Base-by-base conservation (phyloP, 2,329 filamentous ascomycete species). In the Emergomyces orientalis region DNA sequence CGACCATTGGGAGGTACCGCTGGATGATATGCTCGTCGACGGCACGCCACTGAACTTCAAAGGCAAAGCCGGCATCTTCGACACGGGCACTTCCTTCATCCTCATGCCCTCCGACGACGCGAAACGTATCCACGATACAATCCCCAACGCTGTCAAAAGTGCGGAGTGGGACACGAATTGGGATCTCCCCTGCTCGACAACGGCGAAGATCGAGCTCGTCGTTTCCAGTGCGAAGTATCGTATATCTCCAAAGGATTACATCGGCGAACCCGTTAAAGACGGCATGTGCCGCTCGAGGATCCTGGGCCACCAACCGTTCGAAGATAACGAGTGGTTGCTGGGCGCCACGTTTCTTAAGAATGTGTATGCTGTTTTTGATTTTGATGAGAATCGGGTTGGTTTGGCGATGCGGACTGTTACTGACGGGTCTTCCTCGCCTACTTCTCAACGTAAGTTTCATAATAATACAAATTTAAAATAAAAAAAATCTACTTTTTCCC, bases 291-390 rank as follows among this genome's bases (percentile, higher is more conserved):
- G 84, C 22, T 92, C 89, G 72, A 91, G 89, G 69, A 84, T 96
- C 43, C 87, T 91, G 61, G 89, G 88, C 1, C 81, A 85, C 32
- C 83, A 88, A 71, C 84, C 89, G 17, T 86, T 90, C 56, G 76
- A 80, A 0, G 80, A 68, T 69, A 72, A 77, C 41, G 76, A 86
- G 34, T 96, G 91, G 90, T 80, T 96, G n/a, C 75, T 96, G 0
- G 91, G 91, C 1, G 91, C 91, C 67, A 84, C 88, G 0, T 96
- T 96, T 69, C 76, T 96, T 65, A 96, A 95, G 78, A 96, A 95
- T 68, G 91, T 96, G 19, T 96, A 96, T 72, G 81, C 85, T 1
- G 87, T 94, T 30, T 96, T 95, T 72, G 91, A 96, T 73, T 84
- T 84, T 61, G 90, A 93, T 59, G 70, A 77, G 45, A 69, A 69